Evolutionary conservation across 495 filamentous ascomycete species (phyloP).

Genomic region (Lasiosphaeria ovina): DNA sequence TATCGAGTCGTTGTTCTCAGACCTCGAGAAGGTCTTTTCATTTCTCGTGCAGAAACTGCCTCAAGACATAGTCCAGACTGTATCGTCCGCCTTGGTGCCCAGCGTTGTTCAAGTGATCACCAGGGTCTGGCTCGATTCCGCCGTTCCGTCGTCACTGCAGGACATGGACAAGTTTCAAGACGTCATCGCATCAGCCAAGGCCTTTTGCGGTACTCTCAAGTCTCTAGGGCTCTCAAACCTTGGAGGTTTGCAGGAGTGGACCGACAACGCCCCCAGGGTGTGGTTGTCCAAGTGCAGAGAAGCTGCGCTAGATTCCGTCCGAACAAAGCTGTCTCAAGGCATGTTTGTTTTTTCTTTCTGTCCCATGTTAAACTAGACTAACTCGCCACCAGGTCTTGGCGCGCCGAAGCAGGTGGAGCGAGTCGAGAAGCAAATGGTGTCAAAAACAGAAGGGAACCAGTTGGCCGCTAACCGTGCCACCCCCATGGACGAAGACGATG

Average conservation of each 20-base stretch:
- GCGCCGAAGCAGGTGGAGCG: slow-evolving; percentile 68
- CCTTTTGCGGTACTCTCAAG: slow-evolving; percentile 63
- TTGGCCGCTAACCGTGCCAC: slow-evolving; percentile 53
- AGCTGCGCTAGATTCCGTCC: slow-evolving; percentile 67
- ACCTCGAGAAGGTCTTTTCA: slow-evolving; percentile 59
- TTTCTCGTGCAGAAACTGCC: slow-evolving; percentile 69
- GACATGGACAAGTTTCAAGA: slow-evolving; percentile 68
- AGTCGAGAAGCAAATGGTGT: slow-evolving; percentile 77
- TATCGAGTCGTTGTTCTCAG: slow-evolving; percentile 51
- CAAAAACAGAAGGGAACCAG: slow-evolving; percentile 60
- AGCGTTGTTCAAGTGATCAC: slow-evolving; percentile 64
- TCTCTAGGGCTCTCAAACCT: slow-evolving; percentile 65
- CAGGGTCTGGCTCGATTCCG: slow-evolving; percentile 67
- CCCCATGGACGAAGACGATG: slow-evolving; percentile 51
- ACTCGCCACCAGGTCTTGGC: slow-evolving; percentile 43
- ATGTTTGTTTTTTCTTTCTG: background rate
- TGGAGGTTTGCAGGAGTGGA: slow-evolving; percentile 74
- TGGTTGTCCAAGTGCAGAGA: slow-evolving; percentile 88
- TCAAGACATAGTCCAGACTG: slow-evolving; percentile 52
- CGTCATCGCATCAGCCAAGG: slow-evolving; percentile 55
- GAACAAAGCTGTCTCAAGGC: slow-evolving; percentile 60
- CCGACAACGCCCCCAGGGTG: slow-evolving; percentile 68
- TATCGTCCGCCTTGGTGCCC: slow-evolving; percentile 68
- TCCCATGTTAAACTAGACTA: background rate
- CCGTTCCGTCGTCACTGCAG: slow-evolving; percentile 68